A percentile compares a stretch with the other conserved stretches of the same genome.
These are phyloP conservation scores for Leptomonas pyrrhocoris DNA, from an alignment of 208 protist species.

Conservation along the genomic window DNA sequence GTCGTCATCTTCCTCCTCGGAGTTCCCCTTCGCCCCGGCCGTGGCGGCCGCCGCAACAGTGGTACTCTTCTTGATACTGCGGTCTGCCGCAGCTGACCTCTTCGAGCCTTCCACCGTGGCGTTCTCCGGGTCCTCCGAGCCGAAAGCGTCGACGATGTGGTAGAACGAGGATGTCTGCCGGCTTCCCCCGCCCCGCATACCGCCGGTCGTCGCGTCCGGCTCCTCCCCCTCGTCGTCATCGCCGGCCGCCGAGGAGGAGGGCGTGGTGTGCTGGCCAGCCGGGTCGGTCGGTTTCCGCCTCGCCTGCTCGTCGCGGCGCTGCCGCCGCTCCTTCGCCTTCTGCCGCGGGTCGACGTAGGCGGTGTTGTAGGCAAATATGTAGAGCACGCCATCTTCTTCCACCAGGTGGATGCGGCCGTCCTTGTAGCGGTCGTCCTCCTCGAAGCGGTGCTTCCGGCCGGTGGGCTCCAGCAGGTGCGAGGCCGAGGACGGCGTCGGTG, in stretches of 20 bases:
- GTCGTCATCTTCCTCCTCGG: slow-evolving; percentile 13
- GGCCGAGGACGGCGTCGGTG: neutral
- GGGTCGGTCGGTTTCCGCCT: neutral
- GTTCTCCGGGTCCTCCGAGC: slow-evolving; percentile 27
- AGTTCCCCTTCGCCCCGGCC: neutral
- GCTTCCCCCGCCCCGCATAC: neutral
- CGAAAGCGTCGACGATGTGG: slow-evolving; percentile 33
- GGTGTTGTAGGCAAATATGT: slow-evolving; percentile 66
- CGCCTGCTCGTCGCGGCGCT: slow-evolving; percentile 13
- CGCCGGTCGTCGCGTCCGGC: slow-evolving; percentile 1
- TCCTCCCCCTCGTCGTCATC: slow-evolving; percentile 2
- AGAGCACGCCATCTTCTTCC: slow-evolving; percentile 63
- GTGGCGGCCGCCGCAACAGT: no score
- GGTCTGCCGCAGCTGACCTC: neutral
- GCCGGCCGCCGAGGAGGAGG: slow-evolving; percentile 12
- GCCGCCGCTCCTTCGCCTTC: slow-evolving; percentile 15
- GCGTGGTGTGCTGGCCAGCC: neutral
- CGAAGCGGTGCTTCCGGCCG: slow-evolving; percentile 41
- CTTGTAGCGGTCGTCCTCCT: slow-evolving; percentile 42
- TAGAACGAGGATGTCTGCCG: slow-evolving; percentile 38
- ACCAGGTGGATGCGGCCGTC: slow-evolving; percentile 68
- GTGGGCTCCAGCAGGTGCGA: slow-evolving; percentile 19
- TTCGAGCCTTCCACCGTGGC: neutral
- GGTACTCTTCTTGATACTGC: no score
- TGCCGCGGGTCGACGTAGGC: slow-evolving; percentile 26